Conservation (phyloP, 208 protist species). For the Paratrypanosoma confusum region DNA sequence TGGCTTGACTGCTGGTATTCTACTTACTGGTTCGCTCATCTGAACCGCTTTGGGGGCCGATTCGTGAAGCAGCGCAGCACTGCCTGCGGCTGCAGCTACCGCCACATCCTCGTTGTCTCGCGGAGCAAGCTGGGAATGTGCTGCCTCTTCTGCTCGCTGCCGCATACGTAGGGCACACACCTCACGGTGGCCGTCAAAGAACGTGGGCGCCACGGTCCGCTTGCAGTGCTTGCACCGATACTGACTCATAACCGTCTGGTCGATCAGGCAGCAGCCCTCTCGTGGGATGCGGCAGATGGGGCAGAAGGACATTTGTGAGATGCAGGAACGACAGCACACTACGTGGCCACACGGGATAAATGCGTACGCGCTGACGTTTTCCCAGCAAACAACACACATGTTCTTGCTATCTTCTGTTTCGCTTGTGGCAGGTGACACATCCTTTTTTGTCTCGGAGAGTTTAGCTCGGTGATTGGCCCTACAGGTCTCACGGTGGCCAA, state of each 20-base stretch:
- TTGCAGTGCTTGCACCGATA: constrained; percentile 65
- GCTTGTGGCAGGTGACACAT: background rate
- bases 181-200: constrained; percentile 77
- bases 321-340: constrained; percentile 53
- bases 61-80: background rate
- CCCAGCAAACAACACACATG: constrained; percentile 72
- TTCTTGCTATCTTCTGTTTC: constrained; percentile 19
- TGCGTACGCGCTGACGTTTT: constrained; percentile 32
- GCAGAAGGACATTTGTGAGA: constrained; percentile 36
- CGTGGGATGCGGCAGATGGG: constrained; percentile 65
- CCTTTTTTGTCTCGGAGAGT: background rate
- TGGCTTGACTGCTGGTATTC: background rate
- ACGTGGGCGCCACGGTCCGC: constrained; percentile 45
- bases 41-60: background rate
- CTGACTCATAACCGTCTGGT: constrained; percentile 23
- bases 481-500: constrained; percentile 54
- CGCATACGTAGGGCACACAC: constrained; percentile 53
- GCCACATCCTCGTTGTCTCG: no score
- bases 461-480: constrained; percentile 16
- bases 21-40: background rate
- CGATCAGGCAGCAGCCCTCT: constrained; percentile 40
- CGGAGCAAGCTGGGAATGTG: background rate
- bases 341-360: constrained; percentile 86
- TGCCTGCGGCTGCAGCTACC: background rate
- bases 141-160: constrained; percentile 15